These are phyloP conservation scores for Chaetomiaceae sp. DNA, from an alignment of 2,329 filamentous ascomycete genomes.

Conservation along the genomic window DNA sequence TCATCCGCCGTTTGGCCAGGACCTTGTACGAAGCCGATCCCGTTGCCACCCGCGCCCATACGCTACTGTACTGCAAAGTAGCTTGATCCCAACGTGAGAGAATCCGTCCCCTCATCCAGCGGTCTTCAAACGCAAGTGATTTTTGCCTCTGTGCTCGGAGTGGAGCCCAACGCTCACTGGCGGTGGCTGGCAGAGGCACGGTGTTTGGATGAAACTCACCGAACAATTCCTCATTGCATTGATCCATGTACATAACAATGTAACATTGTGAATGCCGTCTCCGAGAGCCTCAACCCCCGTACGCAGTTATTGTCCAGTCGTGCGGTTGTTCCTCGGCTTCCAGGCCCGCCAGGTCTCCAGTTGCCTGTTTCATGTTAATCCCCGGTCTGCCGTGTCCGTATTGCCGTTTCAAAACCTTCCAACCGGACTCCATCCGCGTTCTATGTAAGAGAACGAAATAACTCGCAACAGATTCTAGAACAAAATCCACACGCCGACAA, in stretches of 20 bases:
- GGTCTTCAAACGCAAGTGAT: not conserved
- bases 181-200: constrained; percentile 2
- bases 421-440: not conserved
- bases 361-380: constrained; percentile 12
- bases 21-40: constrained; percentile 6
- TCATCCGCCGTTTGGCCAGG: constrained; percentile 5
- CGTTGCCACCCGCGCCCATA: constrained; percentile 3
- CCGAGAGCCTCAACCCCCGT: not conserved
- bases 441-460: no score
- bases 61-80: no score
- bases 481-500: not conserved
- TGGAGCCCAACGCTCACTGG: not conserved
- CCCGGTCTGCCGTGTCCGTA: not conserved
- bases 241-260: not conserved
- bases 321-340: not conserved
- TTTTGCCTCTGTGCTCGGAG: not conserved
- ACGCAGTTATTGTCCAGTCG: not conserved
- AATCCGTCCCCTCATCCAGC: not conserved
- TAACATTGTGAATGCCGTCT: not conserved
- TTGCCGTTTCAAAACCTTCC: not conserved
- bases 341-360: not conserved
- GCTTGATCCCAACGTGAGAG: not conserved
- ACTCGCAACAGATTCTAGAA: not conserved
- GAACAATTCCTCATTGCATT: not conserved
- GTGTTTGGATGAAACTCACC: constrained; percentile 10